A percentile compares a stretch with the other conserved stretches of the same genome.
Evolutionary conservation across 306 rosid genomes (phyloP).

Genomic region (Castanopsis chinensis): DNA sequence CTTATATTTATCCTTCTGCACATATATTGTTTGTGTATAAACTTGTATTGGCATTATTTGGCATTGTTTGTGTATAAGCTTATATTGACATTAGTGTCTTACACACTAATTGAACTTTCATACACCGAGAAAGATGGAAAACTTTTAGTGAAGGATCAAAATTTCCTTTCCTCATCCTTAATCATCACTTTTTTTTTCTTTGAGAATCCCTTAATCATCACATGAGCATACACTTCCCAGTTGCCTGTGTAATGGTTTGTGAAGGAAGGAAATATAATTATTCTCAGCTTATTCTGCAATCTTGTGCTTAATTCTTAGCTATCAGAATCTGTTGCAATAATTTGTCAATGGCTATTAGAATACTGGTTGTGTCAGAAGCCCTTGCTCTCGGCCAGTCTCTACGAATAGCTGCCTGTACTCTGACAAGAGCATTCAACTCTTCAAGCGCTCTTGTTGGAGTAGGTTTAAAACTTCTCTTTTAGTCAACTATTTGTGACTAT

Average conservation of each 20-base stretch:
- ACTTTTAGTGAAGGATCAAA: background rate
- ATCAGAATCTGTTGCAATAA: conserved; percentile 25
- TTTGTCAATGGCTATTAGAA: conserved; percentile 87
- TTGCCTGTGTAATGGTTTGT: background rate
- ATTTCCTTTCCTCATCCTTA: background rate
- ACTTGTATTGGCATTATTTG: too few species aligned
- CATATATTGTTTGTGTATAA: too few species aligned
- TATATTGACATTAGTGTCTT: too few species aligned
- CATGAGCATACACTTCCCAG: background rate
- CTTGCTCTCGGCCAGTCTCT: conserved; percentile 85
- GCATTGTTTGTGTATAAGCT: too few species aligned
- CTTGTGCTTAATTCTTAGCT: background rate
- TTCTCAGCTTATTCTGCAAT: background rate
- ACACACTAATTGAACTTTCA: too few species aligned
- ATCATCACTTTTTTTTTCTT: too few species aligned
- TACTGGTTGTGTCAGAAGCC: conserved; percentile 94
- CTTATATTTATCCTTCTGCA: too few species aligned
- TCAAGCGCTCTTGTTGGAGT: conserved; percentile 98
- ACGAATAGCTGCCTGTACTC: conserved; percentile 68
- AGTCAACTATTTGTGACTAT: background rate
- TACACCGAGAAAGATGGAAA: background rate
- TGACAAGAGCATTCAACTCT: conserved; percentile 78
- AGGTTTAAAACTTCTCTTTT: conserved; percentile 43
- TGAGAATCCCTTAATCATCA: too few species aligned
- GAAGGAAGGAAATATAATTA: background rate